phyloP scores from a whole-genome alignment of 768 basidiomycete species.

The Multifurca ochricompacta region DNA sequence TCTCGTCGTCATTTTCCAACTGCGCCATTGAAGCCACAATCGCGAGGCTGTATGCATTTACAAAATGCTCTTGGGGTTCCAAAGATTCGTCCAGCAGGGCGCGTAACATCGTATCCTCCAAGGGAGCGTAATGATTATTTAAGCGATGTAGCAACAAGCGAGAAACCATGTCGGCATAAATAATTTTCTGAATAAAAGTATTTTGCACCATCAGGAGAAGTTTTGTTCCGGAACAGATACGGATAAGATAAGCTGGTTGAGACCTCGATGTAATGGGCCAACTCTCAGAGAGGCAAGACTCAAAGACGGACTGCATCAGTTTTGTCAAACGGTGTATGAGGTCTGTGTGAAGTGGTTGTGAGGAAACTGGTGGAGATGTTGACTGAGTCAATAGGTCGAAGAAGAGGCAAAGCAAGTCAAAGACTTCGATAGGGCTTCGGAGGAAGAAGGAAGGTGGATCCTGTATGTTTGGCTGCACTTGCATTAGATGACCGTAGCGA shows the following conservation, averaged over 20 bases:
- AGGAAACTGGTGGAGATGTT: conserved; percentile 36
- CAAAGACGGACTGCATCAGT: conserved; percentile 34
- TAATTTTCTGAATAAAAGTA: background rate
- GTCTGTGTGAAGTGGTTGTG: conserved; percentile 45
- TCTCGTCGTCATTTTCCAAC: conserved; percentile 4
- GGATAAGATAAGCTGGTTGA: conserved; percentile 35
- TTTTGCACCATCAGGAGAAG: conserved; percentile 15
- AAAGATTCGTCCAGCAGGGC: background rate
- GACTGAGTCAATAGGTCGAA: conserved; percentile 38
- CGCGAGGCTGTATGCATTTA: conserved; percentile 10
- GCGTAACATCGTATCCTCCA: conserved; percentile 11
- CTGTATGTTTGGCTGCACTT: conserved; percentile 4
- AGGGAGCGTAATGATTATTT: background rate
- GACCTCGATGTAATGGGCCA: conserved; percentile 29
- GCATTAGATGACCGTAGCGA: background rate
- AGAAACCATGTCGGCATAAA: conserved; percentile 14
- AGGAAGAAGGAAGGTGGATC: conserved; percentile 27
- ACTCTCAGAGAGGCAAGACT: conserved; percentile 36
- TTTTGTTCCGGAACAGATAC: conserved; percentile 27
- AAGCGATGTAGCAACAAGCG: conserved; percentile 16
- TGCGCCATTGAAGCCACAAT: conserved; percentile 11
- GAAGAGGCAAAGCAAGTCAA: conserved; percentile 40
- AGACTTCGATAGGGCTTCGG: conserved; percentile 31
- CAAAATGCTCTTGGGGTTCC: background rate
- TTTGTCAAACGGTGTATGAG: conserved; percentile 36